Percentiles rank a stretch among this genome's conserved stretches.
phyloP scores from a whole-genome alignment of 2,329 filamentous ascomycete species.

The Claviceps capensis region DNA sequence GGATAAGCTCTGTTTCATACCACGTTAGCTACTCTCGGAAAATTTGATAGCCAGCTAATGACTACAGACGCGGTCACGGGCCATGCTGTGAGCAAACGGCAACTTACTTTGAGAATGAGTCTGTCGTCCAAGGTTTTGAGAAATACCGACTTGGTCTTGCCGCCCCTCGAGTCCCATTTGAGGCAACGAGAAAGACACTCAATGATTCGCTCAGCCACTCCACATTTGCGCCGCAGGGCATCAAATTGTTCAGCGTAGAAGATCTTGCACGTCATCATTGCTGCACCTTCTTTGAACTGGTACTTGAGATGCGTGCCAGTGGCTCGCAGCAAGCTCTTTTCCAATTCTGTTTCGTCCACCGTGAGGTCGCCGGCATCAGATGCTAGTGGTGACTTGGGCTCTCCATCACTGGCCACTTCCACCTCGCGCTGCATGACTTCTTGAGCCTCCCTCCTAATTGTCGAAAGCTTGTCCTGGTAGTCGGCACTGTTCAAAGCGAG shows the following conservation, averaged over 20 bases:
- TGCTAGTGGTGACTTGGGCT: constrained; percentile 16
- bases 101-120: constrained; percentile 62
- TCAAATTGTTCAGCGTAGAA: constrained; percentile 98
- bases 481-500: constrained; percentile 81
- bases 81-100: not conserved
- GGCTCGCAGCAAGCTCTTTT: constrained; percentile 69
- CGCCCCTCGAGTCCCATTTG: constrained; percentile 96
- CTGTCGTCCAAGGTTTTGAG: constrained; percentile 92
- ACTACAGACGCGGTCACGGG: not conserved
- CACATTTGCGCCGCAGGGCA: constrained; percentile 81
- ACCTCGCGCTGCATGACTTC: constrained; percentile 25
- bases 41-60: constrained; percentile 6
- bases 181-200: constrained; percentile 90
- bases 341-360: constrained; percentile 57
- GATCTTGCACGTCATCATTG: constrained; percentile 93
- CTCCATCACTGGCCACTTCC: constrained; percentile 17
- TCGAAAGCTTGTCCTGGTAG: constrained; percentile 66
- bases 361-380: constrained; percentile 26
- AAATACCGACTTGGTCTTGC: constrained; percentile 95
- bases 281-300: constrained; percentile 85
- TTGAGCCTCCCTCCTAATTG: constrained; percentile 43
- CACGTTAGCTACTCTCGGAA: no score
- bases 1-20: constrained; percentile 49
- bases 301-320: constrained; percentile 93
- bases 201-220: constrained; percentile 83